These are phyloP conservation scores for Zygosaccharomyces pseudobailii DNA, from an alignment of 1,139 yeast species.

Conservation along the genomic window DNA sequence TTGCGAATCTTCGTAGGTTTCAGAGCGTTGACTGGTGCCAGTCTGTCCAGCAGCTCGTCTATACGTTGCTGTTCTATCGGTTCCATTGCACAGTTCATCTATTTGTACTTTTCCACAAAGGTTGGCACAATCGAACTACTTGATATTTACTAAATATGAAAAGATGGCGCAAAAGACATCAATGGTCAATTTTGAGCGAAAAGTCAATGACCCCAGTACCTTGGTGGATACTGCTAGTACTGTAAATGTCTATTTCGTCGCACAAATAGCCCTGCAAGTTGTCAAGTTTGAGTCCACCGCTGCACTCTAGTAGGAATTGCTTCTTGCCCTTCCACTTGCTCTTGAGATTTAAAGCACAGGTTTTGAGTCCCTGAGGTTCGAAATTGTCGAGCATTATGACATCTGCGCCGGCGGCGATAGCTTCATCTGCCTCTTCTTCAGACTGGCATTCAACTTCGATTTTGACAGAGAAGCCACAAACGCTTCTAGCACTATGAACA, in stretches of 20 bases:
- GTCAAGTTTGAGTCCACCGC: conserved; percentile 78
- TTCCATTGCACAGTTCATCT: not conserved
- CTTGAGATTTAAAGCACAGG: conserved; percentile 63
- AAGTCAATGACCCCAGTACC: conserved; percentile 79
- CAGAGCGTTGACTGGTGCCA: conserved; percentile 16
- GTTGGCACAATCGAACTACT: not conserved
- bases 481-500: conserved; percentile 66
- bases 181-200: conserved; percentile 66
- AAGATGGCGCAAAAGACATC: not conserved
- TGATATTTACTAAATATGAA: not conserved
- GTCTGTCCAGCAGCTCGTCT: conserved; percentile 7
- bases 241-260: conserved; percentile 80
- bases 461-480: conserved; percentile 84
- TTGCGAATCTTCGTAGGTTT: conserved; percentile 11
- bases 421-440: conserved; percentile 84
- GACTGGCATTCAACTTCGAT: conserved; percentile 88
- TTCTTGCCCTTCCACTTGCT: conserved; percentile 50
- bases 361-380: conserved; percentile 56
- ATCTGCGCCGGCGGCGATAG: conserved; percentile 93
- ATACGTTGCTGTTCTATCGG: conserved; percentile 7
- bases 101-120: not conserved
- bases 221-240: conserved; percentile 91
- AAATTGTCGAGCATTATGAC: conserved; percentile 94
- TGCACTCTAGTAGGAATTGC: conserved; percentile 73
- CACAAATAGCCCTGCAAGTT: conserved; percentile 65